Percentiles rank a stretch among this genome's conserved stretches.
phyloP scores from a whole-genome alignment of 2,329 filamentous ascomycete genomes.

The Fusarium sp. region DNA sequence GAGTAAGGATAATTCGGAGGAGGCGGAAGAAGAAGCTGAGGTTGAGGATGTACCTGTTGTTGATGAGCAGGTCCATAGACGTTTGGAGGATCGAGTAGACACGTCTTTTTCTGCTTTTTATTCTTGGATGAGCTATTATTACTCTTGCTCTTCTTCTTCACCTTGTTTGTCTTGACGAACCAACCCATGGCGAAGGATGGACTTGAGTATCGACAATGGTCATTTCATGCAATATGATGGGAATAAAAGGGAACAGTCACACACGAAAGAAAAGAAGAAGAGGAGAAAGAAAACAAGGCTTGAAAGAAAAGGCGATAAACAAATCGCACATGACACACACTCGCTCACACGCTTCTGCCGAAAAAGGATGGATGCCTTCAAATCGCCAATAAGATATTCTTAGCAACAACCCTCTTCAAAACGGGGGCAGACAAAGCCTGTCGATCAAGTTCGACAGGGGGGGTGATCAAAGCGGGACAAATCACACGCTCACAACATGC shows the following conservation, averaged over 20 bases:
- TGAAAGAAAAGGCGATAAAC: conserved; percentile 16
- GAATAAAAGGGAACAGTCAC: neutral
- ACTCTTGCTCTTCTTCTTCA: conserved; percentile 24
- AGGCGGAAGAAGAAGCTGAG: conserved; percentile 23
- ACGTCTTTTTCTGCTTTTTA: conserved; percentile 7
- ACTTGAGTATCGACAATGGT: neutral
- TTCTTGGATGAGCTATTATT: neutral
- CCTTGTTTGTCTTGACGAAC: conserved; percentile 38
- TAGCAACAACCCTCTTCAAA: conserved; percentile 23
- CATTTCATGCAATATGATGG: neutral
- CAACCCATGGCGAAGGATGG: conserved; percentile 44
- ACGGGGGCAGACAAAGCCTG: conserved; percentile 11
- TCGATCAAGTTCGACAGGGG: conserved; percentile 25
- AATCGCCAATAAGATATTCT: conserved; percentile 34
- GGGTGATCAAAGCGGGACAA: neutral
- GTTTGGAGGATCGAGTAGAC: conserved; percentile 36
- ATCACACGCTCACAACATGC: neutral
- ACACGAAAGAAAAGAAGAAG: conserved; percentile 1
- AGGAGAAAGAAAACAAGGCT: neutral
- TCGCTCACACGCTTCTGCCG: neutral
- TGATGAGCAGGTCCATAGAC: conserved; percentile 25
- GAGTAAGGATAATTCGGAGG: conserved; percentile 20
- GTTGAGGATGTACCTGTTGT: conserved; percentile 11
- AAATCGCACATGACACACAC: conserved; percentile 25
- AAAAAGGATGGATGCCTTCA: neutral